These are phyloP conservation scores for Prunella vulgaris DNA, from an alignment of 257 asterid genomes.

Conservation along the genomic window DNA sequence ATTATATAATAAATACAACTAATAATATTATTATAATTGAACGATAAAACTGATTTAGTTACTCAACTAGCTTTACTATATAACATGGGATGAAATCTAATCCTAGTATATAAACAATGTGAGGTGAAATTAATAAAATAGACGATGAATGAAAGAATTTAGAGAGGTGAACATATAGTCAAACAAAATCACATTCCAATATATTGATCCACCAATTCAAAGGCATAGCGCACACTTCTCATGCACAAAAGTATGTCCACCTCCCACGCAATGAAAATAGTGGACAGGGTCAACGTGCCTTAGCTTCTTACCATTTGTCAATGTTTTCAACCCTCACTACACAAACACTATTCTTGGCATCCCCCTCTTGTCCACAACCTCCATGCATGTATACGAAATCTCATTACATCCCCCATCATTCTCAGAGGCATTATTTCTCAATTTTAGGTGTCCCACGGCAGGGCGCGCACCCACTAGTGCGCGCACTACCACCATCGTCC, in stretches of 20 bases:
- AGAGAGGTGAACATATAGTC: too few relatives aligned
- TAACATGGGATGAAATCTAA: too few relatives aligned
- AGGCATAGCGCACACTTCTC: conserved; percentile 26
- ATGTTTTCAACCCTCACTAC: not conserved
- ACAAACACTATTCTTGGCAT: conserved; percentile 30
- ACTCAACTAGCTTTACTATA: too few relatives aligned
- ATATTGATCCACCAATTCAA: not conserved
- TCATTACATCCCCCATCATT: conserved; percentile 28
- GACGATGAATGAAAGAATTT: too few relatives aligned
- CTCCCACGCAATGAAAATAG: conserved; percentile 23
- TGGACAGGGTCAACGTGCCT: conserved; percentile 30
- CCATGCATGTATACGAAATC: conserved; percentile 29
- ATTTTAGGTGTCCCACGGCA: conserved; percentile 18
- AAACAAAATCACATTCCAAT: not conserved
- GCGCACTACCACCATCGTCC: conserved; percentile 34
- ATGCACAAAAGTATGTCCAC: conserved; percentile 5
- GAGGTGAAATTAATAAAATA: too few relatives aligned
- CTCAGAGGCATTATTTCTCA: conserved; percentile 28
- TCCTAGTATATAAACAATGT: too few relatives aligned
- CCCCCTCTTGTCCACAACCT: conserved; percentile 14
- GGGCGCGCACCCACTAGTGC: conserved; percentile 47
- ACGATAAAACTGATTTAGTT: too few relatives aligned
- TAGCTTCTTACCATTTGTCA: conserved; percentile 38
- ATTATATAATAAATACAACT: too few relatives aligned
- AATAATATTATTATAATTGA: too few relatives aligned